These are phyloP conservation scores for Blepharisma japonicum DNA, from an alignment of 73 alveolate genomes.

Conservation along the genomic window DNA sequence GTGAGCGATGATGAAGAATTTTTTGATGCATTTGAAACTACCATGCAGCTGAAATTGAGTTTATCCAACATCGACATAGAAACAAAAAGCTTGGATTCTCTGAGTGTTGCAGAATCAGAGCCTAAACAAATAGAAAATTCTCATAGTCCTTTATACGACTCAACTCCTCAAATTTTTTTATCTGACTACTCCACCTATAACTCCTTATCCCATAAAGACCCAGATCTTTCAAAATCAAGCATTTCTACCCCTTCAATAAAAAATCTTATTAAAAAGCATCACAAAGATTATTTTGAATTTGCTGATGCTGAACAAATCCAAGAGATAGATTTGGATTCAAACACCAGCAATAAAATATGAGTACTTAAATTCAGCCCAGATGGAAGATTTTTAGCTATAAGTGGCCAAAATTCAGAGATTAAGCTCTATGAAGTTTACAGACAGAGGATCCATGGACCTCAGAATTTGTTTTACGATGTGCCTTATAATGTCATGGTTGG, in stretches of 20 bases:
- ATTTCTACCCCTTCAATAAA: background rate
- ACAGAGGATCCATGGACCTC: background rate
- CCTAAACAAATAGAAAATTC: background rate
- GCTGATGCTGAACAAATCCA: background rate
- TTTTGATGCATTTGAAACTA: conserved; percentile 17
- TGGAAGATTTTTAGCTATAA: conserved; percentile 3
- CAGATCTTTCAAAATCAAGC: background rate
- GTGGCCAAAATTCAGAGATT: background rate
- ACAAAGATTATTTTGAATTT: conserved; percentile 9
- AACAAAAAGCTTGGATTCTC: background rate
- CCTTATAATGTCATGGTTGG: background rate
- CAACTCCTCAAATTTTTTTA: background rate
- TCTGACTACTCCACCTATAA: background rate
- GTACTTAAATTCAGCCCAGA: conserved; percentile 12
- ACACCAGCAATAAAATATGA: background rate
- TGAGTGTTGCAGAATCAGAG: background rate
- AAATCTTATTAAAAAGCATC: background rate
- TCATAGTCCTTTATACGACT: background rate
- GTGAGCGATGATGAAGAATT: conserved; percentile 7
- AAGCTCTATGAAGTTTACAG: background rate
- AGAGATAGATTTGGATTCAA: background rate
- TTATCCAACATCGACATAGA: too few relatives aligned
- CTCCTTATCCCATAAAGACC: conserved; percentile 1
- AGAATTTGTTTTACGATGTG: conserved; percentile 3
- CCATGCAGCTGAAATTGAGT: background rate